phyloP scores from a whole-genome alignment of 306 rosid species.

The Lathyrus aphaca region DNA sequence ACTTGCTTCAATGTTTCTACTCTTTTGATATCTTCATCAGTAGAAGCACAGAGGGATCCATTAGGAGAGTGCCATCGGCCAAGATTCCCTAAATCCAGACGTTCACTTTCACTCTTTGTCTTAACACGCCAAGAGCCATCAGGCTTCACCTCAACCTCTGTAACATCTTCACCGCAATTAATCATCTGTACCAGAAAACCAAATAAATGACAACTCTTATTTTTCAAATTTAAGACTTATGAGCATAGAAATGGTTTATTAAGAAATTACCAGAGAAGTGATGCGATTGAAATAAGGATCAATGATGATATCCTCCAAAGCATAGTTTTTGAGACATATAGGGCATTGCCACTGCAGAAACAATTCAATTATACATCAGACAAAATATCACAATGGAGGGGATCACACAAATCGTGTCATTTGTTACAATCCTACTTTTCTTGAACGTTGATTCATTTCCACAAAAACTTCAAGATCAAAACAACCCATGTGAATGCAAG shows the following conservation, averaged over 20 bases:
- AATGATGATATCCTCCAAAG: slow-evolving; percentile 79
- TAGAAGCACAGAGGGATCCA: slow-evolving; percentile 53
- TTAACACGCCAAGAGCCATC: slow-evolving; percentile 98
- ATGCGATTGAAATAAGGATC: slow-evolving; percentile 95
- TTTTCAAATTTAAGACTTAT: slow-evolving; percentile 21
- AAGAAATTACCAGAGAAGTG: slow-evolving; percentile 66
- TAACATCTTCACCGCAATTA: slow-evolving; percentile 83
- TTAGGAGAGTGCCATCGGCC: slow-evolving; percentile 79
- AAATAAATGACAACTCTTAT: slow-evolving; percentile 27
- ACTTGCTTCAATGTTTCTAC: slow-evolving; percentile 69
- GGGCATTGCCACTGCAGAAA: slow-evolving; percentile 99
- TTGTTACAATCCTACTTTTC: slow-evolving; percentile 67
- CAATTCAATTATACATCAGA: slow-evolving; percentile 44
- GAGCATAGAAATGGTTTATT: slow-evolving; percentile 9
- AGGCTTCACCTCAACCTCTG: slow-evolving; percentile 96
- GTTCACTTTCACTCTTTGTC: slow-evolving; percentile 82
- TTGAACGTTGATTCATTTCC: slow-evolving; percentile 93
- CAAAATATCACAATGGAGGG: slow-evolving; percentile 20
- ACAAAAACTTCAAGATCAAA: slow-evolving; percentile 98
- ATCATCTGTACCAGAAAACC: slow-evolving; percentile 64
- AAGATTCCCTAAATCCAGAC: slow-evolving; percentile 73
- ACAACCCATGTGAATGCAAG: slow-evolving; percentile 95
- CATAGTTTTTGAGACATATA: slow-evolving; percentile 87
- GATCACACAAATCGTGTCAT: slow-evolving; percentile 1
- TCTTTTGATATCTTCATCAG: slow-evolving; percentile 53